These are phyloP conservation scores for Colletotrichum magnum DNA, from an alignment of 2,329 filamentous ascomycete genomes.

Conservation along the genomic window DNA sequence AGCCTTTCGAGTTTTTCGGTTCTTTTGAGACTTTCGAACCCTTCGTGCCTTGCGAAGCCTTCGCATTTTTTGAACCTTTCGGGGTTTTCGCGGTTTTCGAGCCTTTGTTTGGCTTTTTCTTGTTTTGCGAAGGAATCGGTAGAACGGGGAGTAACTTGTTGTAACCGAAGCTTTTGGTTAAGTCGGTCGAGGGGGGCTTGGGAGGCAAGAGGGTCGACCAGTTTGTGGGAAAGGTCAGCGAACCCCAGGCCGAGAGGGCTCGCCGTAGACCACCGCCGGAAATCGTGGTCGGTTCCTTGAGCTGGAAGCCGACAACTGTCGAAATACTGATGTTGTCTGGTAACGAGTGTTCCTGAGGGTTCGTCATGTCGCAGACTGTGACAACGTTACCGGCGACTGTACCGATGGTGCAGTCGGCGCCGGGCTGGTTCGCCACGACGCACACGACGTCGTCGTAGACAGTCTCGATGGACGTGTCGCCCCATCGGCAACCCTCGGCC, in stretches of 20 bases:
- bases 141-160: not conserved
- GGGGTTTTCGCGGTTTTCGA: not conserved
- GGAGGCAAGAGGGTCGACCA: not conserved
- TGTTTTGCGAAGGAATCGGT: not conserved
- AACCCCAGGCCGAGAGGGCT: conserved; percentile 15
- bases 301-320: conserved; percentile 1
- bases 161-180: too few relatives aligned
- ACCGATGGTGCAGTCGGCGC: conserved; percentile 14
- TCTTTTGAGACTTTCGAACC: not conserved
- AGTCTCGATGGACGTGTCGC: conserved; percentile 10
- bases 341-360: not conserved
- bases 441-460: conserved; percentile 33
- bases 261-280: conserved; percentile 17
- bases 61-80: not conserved
- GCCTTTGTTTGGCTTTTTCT: not conserved
- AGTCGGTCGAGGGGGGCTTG: not conserved
- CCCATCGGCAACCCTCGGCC: conserved; percentile 5
- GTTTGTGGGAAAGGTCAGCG: conserved; percentile 5
- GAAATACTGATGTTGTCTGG: not conserved
- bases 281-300: not conserved
- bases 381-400: conserved; percentile 26
- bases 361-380: not conserved
- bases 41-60: not conserved
- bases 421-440: not conserved
- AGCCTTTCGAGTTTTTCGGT: not conserved